These are phyloP conservation scores for Brasenia schreberi DNA, from an alignment of 164 flowering plant species.

Conservation along the genomic window DNA sequence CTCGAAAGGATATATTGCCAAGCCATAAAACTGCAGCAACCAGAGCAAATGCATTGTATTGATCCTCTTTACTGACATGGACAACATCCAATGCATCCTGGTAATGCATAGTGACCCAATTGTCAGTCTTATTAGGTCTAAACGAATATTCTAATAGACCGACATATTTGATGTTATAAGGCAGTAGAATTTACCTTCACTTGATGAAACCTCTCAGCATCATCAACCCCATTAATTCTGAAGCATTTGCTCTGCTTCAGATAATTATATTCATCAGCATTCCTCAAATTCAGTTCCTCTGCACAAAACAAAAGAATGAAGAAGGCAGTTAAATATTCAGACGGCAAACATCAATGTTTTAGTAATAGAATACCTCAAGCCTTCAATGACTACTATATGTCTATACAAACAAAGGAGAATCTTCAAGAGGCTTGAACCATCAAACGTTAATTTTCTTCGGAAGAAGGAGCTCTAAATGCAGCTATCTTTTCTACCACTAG, in stretches of 20 bases:
- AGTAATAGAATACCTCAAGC: background rate
- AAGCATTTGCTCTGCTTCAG: constrained; percentile 77
- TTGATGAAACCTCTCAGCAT: constrained; percentile 66
- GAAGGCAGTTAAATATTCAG: background rate
- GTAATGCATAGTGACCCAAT: background rate
- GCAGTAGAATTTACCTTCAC: constrained; percentile 40
- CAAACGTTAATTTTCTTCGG: too few species aligned
- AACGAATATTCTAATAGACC: background rate
- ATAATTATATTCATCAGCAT: constrained; percentile 68
- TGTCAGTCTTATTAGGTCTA: background rate
- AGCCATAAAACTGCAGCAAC: constrained; percentile 95
- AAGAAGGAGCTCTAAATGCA: too few species aligned
- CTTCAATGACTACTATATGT: background rate
- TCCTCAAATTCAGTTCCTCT: constrained; percentile 75
- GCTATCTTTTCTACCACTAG: too few species aligned
- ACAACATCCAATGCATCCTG: constrained; percentile 97
- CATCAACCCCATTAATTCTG: constrained; percentile 74
- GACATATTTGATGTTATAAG: background rate
- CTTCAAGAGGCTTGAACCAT: too few species aligned
- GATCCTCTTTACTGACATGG: constrained; percentile 87
- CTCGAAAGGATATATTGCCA: constrained; percentile 79
- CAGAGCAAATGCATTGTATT: constrained; percentile 86
- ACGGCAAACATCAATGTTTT: background rate
- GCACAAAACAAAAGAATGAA: constrained; percentile 10
- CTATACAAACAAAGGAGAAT: too few species aligned